phyloP scores from a whole-genome alignment of 164 flowering plant species.

The Aristolochia fimbriata region DNA sequence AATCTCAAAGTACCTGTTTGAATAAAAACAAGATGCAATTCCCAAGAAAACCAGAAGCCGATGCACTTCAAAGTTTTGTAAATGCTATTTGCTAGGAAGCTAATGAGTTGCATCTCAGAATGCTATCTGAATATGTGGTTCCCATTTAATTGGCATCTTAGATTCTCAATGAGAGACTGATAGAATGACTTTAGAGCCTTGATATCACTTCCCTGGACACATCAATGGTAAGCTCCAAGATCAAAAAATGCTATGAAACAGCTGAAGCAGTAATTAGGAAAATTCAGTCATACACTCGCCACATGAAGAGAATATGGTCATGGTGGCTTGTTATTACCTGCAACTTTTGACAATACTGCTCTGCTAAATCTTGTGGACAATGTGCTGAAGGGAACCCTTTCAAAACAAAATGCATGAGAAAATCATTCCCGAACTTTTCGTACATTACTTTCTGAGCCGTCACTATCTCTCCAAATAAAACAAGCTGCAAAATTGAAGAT shows the following conservation, averaged over 20 bases:
- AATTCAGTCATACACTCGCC: too few relatives aligned
- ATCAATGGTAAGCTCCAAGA: too few relatives aligned
- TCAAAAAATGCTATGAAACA: too few relatives aligned
- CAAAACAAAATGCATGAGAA: constrained; percentile 56
- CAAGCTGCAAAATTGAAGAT: constrained; percentile 36
- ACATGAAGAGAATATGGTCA: not conserved
- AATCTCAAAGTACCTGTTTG: not conserved
- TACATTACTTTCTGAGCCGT: constrained; percentile 88
- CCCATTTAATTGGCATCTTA: constrained; percentile 78
- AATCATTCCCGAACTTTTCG: constrained; percentile 86
- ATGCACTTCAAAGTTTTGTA: not conserved
- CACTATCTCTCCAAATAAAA: constrained; percentile 89
- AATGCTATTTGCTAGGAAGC: not conserved
- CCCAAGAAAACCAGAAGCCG: not conserved
- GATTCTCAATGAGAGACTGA: constrained; percentile 66
- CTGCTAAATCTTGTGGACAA: constrained; percentile 73
- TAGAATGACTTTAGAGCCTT: constrained; percentile 68
- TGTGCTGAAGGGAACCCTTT: constrained; percentile 58
- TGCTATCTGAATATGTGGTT: constrained; percentile 89
- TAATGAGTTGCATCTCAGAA: not conserved
- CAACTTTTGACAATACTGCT: constrained; percentile 78
- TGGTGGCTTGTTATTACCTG: constrained; percentile 40
- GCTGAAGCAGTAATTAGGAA: too few relatives aligned
- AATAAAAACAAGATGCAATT: not conserved
- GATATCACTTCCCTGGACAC: constrained; percentile 61